phyloP scores from a whole-genome alignment of 805 yeast species.

The Wickerhamiella shivajii region DNA sequence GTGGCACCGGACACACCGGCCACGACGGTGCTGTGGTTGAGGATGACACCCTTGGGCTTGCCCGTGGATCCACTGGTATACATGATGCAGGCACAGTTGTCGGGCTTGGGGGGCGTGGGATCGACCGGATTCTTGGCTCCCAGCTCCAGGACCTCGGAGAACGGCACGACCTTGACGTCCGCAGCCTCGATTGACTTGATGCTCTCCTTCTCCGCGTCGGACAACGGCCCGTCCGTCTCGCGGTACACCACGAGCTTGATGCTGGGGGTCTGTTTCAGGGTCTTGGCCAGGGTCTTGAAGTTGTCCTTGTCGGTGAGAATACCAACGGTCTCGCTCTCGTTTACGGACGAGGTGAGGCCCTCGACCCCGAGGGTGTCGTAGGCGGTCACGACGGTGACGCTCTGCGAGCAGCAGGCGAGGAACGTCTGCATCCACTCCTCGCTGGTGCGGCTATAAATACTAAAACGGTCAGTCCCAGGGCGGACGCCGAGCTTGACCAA shows the following conservation, averaged over 20 bases:
- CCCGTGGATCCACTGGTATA: conserved; percentile 83
- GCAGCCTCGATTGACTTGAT: conserved; percentile 54
- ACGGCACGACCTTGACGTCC: conserved; percentile 51
- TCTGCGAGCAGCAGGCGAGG: conserved; percentile 62
- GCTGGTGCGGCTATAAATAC: conserved; percentile 79
- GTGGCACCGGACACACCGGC: conserved; percentile 81
- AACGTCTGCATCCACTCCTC: conserved; percentile 83
- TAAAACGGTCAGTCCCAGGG: conserved; percentile 54
- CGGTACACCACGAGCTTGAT: conserved; percentile 60
- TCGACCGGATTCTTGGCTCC: conserved; percentile 42
- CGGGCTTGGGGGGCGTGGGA: conserved; percentile 36
- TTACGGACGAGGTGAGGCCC: conserved; percentile 62
- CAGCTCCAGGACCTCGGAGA: conserved; percentile 46
- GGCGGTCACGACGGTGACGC: conserved; percentile 83
- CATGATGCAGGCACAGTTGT: conserved; percentile 62
- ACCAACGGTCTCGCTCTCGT: conserved; percentile 64
- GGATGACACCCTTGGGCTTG: conserved; percentile 69
- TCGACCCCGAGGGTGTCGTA: conserved; percentile 31
- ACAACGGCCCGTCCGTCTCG: conserved; percentile 34
- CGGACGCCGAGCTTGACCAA: conserved; percentile 55
- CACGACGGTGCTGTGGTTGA: conserved; percentile 50
- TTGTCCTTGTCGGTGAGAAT: conserved; percentile 74
- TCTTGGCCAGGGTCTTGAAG: conserved; percentile 50
- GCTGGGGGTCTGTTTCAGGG: conserved; percentile 43
- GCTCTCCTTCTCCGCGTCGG: conserved; percentile 42